Base-by-base conservation (phyloP, 2,329 filamentous ascomycete species). In the Fusarium sp. region DNA sequence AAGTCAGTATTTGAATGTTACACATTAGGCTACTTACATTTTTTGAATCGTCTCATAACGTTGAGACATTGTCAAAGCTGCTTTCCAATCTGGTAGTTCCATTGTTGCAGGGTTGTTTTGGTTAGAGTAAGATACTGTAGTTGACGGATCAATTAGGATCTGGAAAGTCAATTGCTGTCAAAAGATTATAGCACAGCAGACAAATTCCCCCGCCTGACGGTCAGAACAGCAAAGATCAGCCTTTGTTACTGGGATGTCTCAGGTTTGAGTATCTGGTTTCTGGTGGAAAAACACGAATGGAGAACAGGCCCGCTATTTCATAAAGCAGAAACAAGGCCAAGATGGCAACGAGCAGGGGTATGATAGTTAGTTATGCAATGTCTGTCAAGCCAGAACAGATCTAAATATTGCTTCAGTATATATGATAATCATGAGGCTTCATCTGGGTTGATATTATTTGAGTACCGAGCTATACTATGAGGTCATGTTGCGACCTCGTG, bases 31-130 rank as follows among this genome's bases (percentile, higher is more conserved):
- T 35, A 36, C 73, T 69, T 74, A 81, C 81, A 83, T 79, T 64
- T 83, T 86, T 72, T 91, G 86, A 55, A 93, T 90, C 65, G 86
- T 88, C 61, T 88, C 86, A 79, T 92, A 89, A 62, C 92, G 85
- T 58, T 90, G 87, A 17, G 87, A 84, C 39, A 90, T 90, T 14
- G 86, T 86, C 64, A 92, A 79, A 5, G 81, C 80, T 27, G 78
- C 78, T 75, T 83, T 87, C 90, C 90, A 91, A 38, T 80, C 79
- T 6, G 69, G 64, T 25, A 68, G 29, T 15, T 68, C 25, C 20
- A 73, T 56, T n/a, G 64, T 72, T 62, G 54, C 58, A 45, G 45
- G 41, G 50, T 52, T 55, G 25, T 50, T 18, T 20, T 56, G 25
- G 56, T 17, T 9, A 36, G 29, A 38, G 27, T 46, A 22, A 56